Base-by-base conservation (phyloP, 1,284 basidiomycete species). In the Cutaneotrichosporon cutaneum region DNA sequence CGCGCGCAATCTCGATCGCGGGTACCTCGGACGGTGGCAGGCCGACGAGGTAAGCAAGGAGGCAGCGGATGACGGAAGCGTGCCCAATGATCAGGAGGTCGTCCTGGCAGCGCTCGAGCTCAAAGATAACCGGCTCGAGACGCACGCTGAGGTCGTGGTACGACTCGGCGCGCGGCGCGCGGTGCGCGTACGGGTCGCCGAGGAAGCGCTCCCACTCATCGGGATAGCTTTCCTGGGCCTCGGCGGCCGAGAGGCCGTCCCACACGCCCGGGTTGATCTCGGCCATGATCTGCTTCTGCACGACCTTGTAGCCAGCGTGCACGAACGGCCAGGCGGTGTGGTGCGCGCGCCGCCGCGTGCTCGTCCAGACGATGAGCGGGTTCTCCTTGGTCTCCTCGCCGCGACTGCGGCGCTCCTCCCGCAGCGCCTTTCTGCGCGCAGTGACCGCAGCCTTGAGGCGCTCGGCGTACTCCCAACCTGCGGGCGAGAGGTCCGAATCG, bases 251-350 rank as follows among this genome's bases (percentile, higher is more conserved):
- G 60, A 99, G 84, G 0, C 96, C 96, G 76, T 99, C 96, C 88
- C 92, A 94, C 8, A 94, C 90, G 3, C 92, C 92, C 48, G 95
- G 95, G 73, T 99, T 99, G 75, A 99, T 95, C 82, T 99, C 94
- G 61, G 88, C 85, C 90, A 99, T 95, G 78, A 95, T 94, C 0
- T 90, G 86, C 70, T 94, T 94, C 80, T 99, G 93, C 50, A 93
- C 85, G 22, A 99, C 91, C 74, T 92, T 93, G 75, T 83, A 85
- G 1, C 83, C 83, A 0, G 81, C 70, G 61, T 83, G 85, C 56
- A 93, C 83, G 80, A 99, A 96, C 0, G 95, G 95, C 88, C 92
- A 94, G 1, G 94, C 93, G 1, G 94, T 96, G 76, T 97, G 94
- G 70, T 95, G 89, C 6, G 94, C 92, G 53, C 96, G 85, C 44